Evolutionary conservation across 169 alveolate genomes (phyloP).

Genomic region (Eimeria praecox): DNA sequence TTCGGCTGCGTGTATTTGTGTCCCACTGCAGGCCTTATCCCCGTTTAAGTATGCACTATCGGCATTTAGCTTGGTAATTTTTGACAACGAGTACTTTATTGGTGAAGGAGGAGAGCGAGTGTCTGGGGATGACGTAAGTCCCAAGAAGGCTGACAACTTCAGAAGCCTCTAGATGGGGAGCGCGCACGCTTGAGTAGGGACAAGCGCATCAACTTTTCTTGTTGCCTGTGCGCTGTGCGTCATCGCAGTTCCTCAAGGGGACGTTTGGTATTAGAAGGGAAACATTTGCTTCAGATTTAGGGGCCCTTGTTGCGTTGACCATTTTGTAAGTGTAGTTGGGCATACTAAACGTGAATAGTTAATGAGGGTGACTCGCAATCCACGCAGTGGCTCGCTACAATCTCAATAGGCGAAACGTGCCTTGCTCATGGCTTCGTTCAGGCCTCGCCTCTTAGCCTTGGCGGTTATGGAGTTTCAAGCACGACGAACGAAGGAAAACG

Average conservation of each 20-base stretch:
- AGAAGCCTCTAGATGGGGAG: neutral
- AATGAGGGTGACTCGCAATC: neutral
- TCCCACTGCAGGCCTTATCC: slow-evolving; percentile 52
- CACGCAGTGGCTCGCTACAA: neutral
- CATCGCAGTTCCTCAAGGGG: slow-evolving; percentile 43
- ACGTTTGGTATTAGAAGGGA: slow-evolving; percentile 67
- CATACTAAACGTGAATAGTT: neutral
- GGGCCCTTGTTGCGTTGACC: slow-evolving; percentile 59
- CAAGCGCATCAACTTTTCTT: neutral
- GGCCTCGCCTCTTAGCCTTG: slow-evolving; percentile 73
- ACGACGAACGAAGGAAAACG: slow-evolving; percentile 65
- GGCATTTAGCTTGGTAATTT: slow-evolving; percentile 47
- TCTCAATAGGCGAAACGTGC: neutral
- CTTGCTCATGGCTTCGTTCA: neutral
- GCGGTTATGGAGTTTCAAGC: slow-evolving; percentile 54
- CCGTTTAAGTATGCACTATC: slow-evolving; percentile 70
- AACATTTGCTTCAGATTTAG: neutral
- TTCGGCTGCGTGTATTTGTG: neutral
- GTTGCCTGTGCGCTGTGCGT: slow-evolving; percentile 9
- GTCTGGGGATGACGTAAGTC: slow-evolving; percentile 67
- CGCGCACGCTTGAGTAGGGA: neutral
- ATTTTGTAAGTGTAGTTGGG: slow-evolving; percentile 26
- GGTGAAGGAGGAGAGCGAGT: slow-evolving; percentile 63
- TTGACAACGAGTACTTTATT: slow-evolving; percentile 27
- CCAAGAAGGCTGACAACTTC: neutral